Evolutionary conservation across 768 basidiomycete genomes (phyloP).

Genomic region (Russula sp.): DNA sequence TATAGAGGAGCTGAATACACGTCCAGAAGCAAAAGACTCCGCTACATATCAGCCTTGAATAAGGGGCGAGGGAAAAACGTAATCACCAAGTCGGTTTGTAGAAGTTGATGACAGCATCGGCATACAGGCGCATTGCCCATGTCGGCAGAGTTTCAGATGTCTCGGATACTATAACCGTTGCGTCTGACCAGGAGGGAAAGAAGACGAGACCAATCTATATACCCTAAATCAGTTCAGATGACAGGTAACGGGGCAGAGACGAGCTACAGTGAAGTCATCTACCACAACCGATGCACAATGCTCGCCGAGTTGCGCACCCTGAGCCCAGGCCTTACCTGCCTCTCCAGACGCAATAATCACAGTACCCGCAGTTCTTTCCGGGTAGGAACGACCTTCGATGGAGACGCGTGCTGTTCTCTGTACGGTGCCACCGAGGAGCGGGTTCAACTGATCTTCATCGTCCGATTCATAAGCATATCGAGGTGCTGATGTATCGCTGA

Average conservation of each 20-base stretch:
- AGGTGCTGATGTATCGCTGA: conserved; percentile 27
- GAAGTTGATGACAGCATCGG: conserved; percentile 20
- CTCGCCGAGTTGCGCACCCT: conserved; percentile 24
- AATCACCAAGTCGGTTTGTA: conserved; percentile 24
- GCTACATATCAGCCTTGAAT: neutral
- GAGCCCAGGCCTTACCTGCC: conserved; percentile 25
- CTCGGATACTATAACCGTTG: conserved; percentile 24
- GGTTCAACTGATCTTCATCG: conserved; percentile 28
- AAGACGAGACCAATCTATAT: conserved; percentile 24
- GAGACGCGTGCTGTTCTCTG: neutral
- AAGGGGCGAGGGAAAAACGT: neutral
- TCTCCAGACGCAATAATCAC: conserved; percentile 24
- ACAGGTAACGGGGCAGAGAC: neutral
- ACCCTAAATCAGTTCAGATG: neutral
- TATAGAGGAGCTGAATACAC: conserved; percentile 24
- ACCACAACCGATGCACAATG: conserved; percentile 17
- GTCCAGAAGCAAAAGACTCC: conserved; percentile 26
- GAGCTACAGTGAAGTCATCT: conserved; percentile 17
- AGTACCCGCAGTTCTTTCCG: neutral
- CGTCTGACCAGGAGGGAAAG: conserved; percentile 24
- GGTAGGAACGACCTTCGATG: neutral
- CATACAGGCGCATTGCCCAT: conserved; percentile 27
- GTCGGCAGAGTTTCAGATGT: conserved; percentile 20
- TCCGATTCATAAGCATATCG: conserved; percentile 29
- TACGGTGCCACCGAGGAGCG: conserved; percentile 9